Evolutionary conservation across 306 rosid genomes (phyloP), one percentile per base, ranked within the genome.

Genomic region (Abrus precatorius): DNA sequence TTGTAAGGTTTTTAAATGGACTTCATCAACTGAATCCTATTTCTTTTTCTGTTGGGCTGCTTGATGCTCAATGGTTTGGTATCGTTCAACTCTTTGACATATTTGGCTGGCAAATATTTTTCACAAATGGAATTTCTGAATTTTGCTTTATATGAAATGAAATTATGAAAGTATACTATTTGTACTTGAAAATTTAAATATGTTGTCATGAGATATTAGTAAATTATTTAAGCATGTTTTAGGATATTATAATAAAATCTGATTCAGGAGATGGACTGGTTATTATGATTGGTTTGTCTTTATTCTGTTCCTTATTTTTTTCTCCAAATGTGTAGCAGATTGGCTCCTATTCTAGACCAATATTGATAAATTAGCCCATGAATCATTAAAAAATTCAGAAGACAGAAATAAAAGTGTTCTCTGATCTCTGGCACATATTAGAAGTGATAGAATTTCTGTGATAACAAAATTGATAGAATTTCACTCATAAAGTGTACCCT

Each of bases 1-100:
- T 40, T 63, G 73, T 41, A 52, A 63, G 60, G 30, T 50, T 72
- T 80, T 32, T 34, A 48, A 71, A 48, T 59, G 77, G n/a, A 32
- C 45, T 47, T 78, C 70, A 44, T 56, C 30, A 65, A 77, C 53
- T 3, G 3, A 34, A 14, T 48, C 1, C 44, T 43, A 54, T 63
- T 40, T 73, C 75, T 63, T 33, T 64, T 40, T 32, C 54, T 33
- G 44, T 32, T 28, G 49, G 38, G 73, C 36, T 33, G 47, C 53
- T 59, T 10, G 38, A 63, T 63, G 73, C 38, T 72, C 60, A 53
- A 14, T 53, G 47, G 52, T 64, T 63, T n/a, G 74, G 43, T 34
- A 34, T 43, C 50, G 10, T 48, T 6, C 9, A 53, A 54, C 32
- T 6, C 54, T 53, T n/a, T 29, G 47, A 74, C 75, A 8, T 20